phyloP scores from a whole-genome alignment of 2,329 filamentous ascomycete genomes.

The Harringtonia aguacate region DNA sequence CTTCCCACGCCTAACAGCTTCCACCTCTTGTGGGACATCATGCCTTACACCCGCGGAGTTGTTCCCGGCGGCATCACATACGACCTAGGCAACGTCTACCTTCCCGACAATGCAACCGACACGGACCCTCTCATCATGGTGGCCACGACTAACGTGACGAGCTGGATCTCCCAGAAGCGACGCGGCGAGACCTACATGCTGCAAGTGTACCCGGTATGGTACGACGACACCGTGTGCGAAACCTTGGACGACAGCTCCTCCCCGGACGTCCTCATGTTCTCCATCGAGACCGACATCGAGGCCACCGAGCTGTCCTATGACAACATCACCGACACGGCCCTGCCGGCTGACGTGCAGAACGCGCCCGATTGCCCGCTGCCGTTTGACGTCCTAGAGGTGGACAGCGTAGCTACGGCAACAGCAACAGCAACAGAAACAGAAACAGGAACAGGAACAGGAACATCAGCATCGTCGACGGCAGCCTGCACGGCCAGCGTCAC shows the following conservation, averaged over 20 bases:
- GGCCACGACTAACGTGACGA: constrained; percentile 3
- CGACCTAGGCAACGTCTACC: background rate
- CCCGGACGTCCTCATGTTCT: background rate
- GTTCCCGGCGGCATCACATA: constrained; percentile 1
- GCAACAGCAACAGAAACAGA: too few species aligned
- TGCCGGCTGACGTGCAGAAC: background rate
- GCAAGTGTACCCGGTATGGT: background rate
- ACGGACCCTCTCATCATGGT: background rate
- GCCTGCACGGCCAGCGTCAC: background rate
- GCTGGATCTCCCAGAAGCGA: background rate
- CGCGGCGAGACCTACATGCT: background rate
- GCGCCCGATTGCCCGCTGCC: background rate
- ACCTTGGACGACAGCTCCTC: background rate
- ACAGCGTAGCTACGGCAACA: too few species aligned
- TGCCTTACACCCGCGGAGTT: background rate
- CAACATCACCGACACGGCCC: background rate
- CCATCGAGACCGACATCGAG: background rate
- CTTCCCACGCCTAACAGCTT: background rate
- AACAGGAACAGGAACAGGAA: too few species aligned
- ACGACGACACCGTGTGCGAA: background rate
- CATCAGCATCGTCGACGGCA: too few species aligned
- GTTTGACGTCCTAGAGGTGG: background rate
- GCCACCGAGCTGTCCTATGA: background rate
- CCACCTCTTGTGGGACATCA: background rate
- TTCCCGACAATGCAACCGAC: background rate